A percentile compares a stretch with the other conserved stretches of the same genome.
Evolutionary conservation across 331 rosid genomes (phyloP).

Genomic region (Pyrus hybrid): DNA sequence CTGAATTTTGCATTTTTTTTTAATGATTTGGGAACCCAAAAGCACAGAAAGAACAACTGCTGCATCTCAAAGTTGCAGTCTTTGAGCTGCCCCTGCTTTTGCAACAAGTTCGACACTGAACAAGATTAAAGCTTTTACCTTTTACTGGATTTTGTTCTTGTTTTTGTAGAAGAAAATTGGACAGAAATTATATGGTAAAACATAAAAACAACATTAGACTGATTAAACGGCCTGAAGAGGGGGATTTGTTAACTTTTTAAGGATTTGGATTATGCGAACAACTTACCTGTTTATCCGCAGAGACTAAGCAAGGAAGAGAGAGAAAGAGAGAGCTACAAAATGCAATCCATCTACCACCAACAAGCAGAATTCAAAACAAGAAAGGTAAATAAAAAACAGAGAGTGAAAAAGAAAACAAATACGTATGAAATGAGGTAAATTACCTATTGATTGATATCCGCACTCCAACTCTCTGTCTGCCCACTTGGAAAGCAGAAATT

Average conservation of each 20-base stretch:
- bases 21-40: neutral
- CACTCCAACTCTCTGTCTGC: neutral
- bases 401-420: constrained; percentile 6
- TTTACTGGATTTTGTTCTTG: neutral
- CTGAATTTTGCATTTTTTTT: neutral
- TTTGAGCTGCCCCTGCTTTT: neutral
- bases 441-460: neutral
- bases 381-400: constrained; percentile 21
- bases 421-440: constrained; percentile 6
- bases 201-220: neutral
- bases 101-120: neutral
- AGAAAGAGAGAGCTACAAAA: constrained; percentile 13
- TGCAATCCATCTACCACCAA: constrained; percentile 18
- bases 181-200: neutral
- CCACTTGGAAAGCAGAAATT: neutral
- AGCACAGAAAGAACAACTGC: neutral
- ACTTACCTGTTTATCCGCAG: constrained; percentile 38
- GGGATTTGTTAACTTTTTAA: constrained; percentile 20
- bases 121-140: neutral
- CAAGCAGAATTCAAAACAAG: constrained; percentile 5
- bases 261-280: constrained; percentile 27
- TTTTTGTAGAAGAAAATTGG: neutral
- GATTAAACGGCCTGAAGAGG: constrained; percentile 22
- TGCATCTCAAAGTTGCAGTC: neutral
- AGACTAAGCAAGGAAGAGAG: constrained; percentile 28